phyloP scores from a whole-genome alignment of 345 rosid species.

The Eucalyptus marginata region DNA sequence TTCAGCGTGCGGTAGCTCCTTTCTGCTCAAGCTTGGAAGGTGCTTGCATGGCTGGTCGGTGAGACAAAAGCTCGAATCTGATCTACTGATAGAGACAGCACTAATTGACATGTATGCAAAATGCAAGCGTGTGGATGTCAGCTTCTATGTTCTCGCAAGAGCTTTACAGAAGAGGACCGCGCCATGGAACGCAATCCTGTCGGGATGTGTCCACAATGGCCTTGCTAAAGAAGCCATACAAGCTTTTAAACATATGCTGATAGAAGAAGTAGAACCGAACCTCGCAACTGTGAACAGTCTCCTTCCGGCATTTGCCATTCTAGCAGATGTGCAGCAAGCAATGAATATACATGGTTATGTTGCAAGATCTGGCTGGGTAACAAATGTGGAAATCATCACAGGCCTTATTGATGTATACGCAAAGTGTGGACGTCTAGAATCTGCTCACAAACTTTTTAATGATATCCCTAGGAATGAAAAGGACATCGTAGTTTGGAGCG shows the following conservation, averaged over 20 bases:
- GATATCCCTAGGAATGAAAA: slow-evolving; percentile 20
- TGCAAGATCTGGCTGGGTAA: slow-evolving; percentile 26
- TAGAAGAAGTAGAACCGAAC: background rate
- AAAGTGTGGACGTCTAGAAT: slow-evolving; percentile 37
- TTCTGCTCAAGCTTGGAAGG: slow-evolving; percentile 29
- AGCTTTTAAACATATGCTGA: slow-evolving; percentile 3
- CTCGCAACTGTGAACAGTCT: slow-evolving; percentile 11
- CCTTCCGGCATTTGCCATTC: slow-evolving; percentile 41
- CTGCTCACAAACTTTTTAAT: slow-evolving; percentile 29
- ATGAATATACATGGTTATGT: slow-evolving; percentile 36
- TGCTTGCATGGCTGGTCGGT: slow-evolving; percentile 73
- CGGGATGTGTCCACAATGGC: slow-evolving; percentile 18
- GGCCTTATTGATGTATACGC: slow-evolving; percentile 46
- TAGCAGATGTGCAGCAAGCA: slow-evolving; percentile 40
- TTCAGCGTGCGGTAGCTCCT: slow-evolving; percentile 44
- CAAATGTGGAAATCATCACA: slow-evolving; percentile 24
- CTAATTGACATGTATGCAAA: slow-evolving; percentile 85
- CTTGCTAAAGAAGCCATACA: slow-evolving; percentile 1
- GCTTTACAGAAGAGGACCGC: slow-evolving; percentile 37
- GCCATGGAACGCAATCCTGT: slow-evolving; percentile 67
- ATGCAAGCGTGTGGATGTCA: slow-evolving; percentile 36
- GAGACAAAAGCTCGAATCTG: slow-evolving; percentile 32
- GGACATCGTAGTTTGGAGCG: slow-evolving; percentile 47
- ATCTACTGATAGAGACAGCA: slow-evolving; percentile 55
- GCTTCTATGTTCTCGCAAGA: slow-evolving; percentile 40